Base-by-base conservation (phyloP, 768 basidiomycete species). In the Kwoniella shandongensis region DNA sequence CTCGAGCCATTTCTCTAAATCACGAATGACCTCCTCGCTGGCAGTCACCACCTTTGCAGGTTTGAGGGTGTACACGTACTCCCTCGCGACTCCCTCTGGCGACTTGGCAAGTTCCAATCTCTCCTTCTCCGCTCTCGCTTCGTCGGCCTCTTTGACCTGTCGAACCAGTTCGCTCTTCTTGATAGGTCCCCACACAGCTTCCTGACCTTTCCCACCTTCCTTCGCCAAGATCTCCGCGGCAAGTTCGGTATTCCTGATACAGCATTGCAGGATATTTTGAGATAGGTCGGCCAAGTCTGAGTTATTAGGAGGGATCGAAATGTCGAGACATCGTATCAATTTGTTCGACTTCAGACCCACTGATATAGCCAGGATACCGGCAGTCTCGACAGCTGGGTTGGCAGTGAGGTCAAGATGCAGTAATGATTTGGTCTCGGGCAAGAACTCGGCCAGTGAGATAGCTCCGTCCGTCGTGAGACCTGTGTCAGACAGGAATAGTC, bases 381-480 rank as follows among this genome's bases (percentile, higher is more conserved):
- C 92, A 32, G 91, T 81, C 69, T 91, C 91, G 29, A 98, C 79
- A 5, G 80, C 76, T 0, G 61, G 54, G 73, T 94, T 94, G 65
- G 82, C 79, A 0, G 91, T 96, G 26, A 96, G 61, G 76, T 97
- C 96, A 51, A 99, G 85, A 75, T 98, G 93, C 0, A 97, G 81
- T 4, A 99, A 81, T 0, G 87, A 88, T 17, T 81, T 83, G 0
- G 89, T 86, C 74, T 98, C 93, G 0, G 93, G 92, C 0, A 98
- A 83, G 79, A 96, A 98, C 75, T 98, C 94, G 2, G 94, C 96
- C 1, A 98, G 83, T 0, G 91, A 88, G 61, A 98, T 98, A 0
- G 94, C 93, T 1, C 91, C 92, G 0, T 86, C 80, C 0, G 89
- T 88, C 0, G 84, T 83, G 70, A 98, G 82, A 3, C 80, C 79